These are phyloP conservation scores for Diaporthe sp. DNA, from an alignment of 2,329 filamentous ascomycete genomes.

Conservation along the genomic window DNA sequence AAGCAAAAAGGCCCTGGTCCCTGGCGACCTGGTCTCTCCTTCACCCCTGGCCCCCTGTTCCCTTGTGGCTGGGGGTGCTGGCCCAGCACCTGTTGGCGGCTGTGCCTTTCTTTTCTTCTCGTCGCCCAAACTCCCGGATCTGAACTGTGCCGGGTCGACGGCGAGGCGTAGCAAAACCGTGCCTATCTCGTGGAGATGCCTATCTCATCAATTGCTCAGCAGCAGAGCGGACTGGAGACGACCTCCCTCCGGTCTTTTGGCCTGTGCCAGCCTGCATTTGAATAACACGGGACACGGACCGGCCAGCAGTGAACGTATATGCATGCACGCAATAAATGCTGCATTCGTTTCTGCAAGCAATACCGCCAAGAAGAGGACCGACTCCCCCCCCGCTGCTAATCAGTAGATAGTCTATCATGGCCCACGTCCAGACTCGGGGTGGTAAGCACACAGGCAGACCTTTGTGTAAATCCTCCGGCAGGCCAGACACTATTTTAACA, in stretches of 20 bases:
- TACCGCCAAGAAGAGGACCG: conserved; percentile 6
- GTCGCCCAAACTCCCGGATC: not conserved
- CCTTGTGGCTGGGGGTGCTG: not conserved
- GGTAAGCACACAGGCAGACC: not conserved
- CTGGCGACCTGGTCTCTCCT: not conserved
- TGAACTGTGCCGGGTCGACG: not conserved
- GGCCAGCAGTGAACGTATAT: not conserved
- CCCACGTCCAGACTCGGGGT: not conserved
- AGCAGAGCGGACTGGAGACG: not conserved
- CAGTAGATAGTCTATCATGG: not conserved
- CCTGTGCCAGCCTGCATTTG: not conserved
- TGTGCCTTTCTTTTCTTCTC: conserved; percentile 13
- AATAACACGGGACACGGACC: not conserved
- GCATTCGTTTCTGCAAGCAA: conserved; percentile 25
- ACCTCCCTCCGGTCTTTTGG: not conserved
- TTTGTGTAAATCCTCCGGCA: not conserved
- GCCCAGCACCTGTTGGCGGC: conserved; percentile 6
- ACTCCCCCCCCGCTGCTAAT: not conserved
- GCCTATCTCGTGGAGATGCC: not conserved
- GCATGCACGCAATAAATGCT: conserved; percentile 7
- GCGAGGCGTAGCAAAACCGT: not conserved
- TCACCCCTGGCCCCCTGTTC: conserved; percentile 6
- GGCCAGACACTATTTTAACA: conserved; percentile 23
- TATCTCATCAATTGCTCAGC: not conserved
- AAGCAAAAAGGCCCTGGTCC: not conserved